Conservation (phyloP, 306 rosid genomes). For the Gillenia trifoliata region DNA sequence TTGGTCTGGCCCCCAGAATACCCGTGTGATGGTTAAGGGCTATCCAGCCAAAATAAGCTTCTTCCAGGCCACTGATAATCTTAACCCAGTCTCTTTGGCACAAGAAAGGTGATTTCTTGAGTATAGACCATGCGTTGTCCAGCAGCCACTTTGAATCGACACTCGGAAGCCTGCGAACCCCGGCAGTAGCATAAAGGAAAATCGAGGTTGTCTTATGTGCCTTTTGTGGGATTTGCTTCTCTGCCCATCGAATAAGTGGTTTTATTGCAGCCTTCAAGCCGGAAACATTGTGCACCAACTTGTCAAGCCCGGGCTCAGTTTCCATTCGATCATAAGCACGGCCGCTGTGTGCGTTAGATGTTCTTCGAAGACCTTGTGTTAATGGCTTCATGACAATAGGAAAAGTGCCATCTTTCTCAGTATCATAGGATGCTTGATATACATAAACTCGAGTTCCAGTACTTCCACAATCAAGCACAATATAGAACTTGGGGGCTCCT, state of each 20-base stretch:
- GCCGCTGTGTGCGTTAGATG: constrained; percentile 33
- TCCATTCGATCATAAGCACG: constrained; percentile 95
- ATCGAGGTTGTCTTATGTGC: constrained; percentile 66
- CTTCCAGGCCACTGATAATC: constrained; percentile 78
- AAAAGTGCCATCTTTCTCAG: constrained; percentile 40
- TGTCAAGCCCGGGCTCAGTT: constrained; percentile 92
- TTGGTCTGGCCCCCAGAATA: constrained; percentile 59
- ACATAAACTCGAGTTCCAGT: constrained; percentile 82
- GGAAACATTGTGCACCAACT: constrained; percentile 57
- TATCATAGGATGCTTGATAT: constrained; percentile 55
- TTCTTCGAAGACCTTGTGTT: constrained; percentile 31
- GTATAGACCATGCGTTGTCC: constrained; percentile 76
- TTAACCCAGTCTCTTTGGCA: constrained; percentile 72
- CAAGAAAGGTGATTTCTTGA: constrained; percentile 66
- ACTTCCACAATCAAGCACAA: constrained; percentile 91
- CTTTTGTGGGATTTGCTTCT: constrained; percentile 70
- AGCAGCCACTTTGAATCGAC: constrained; percentile 73
- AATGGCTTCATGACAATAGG: constrained; percentile 56
- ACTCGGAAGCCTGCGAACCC: constrained; percentile 69
- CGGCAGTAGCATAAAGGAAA: constrained; percentile 88
- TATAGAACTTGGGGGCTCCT: constrained; percentile 58
- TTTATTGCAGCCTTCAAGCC: constrained; percentile 62
- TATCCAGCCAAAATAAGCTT: constrained; percentile 95
- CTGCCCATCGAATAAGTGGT: constrained; percentile 80
- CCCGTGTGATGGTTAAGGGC: constrained; percentile 72